These are phyloP conservation scores for Amanita phalloides DNA, from an alignment of 768 basidiomycete species.

Conservation along the genomic window DNA sequence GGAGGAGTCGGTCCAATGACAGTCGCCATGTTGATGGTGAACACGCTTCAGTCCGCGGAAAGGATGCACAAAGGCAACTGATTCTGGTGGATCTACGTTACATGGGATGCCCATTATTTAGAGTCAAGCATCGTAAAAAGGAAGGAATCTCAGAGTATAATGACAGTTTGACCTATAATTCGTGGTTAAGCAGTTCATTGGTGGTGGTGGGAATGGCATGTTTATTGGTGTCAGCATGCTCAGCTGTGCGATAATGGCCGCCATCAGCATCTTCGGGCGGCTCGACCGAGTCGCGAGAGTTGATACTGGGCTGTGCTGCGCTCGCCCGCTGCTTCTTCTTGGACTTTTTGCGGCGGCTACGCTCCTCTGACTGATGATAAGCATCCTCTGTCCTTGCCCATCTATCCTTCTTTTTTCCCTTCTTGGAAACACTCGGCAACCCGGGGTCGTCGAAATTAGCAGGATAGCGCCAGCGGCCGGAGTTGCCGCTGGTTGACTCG, in stretches of 20 bases:
- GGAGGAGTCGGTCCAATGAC: constrained; percentile 99
- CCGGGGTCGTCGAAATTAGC: constrained; percentile 70
- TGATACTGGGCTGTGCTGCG: constrained; percentile 22
- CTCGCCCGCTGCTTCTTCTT: constrained; percentile 52
- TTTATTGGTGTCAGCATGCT: constrained; percentile 14
- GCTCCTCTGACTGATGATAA: constrained; percentile 43
- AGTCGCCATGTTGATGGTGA: constrained; percentile 95
- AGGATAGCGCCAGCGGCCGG: constrained; percentile 75
- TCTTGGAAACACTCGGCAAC: constrained; percentile 29
- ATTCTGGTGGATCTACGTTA: neutral
- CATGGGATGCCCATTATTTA: neutral
- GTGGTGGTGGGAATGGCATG: constrained; percentile 11
- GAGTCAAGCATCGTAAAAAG: constrained; percentile 41
- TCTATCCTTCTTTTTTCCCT: constrained; percentile 78
- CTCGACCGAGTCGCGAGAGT: constrained; percentile 31
- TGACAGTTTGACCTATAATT: constrained; percentile 36
- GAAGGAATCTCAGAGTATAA: constrained; percentile 57
- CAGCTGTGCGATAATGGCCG: constrained; percentile 43
- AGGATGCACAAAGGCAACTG: constrained; percentile 39
- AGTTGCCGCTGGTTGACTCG: constrained; percentile 26
- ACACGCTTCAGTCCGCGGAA: constrained; percentile 79
- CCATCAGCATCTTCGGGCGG: constrained; percentile 69
- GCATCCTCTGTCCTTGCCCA: constrained; percentile 87
- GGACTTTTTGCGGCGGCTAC: constrained; percentile 37
- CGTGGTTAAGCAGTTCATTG: constrained; percentile 52